Conservation (phyloP, 805 yeast species). For the Monosporozyma aerobia region DNA sequence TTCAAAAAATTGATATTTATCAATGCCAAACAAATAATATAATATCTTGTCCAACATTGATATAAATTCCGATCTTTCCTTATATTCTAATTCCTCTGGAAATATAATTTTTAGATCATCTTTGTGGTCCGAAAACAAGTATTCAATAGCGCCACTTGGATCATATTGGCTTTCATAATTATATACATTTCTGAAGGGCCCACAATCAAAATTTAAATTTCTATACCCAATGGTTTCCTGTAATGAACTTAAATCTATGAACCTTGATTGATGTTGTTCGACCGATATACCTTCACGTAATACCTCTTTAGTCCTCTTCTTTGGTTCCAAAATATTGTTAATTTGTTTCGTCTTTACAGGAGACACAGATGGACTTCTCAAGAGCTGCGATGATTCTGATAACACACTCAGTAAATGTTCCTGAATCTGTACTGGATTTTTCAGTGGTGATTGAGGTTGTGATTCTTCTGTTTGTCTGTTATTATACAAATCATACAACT, state of each 20-base stretch:
- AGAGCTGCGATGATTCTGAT: slow-evolving; percentile 1
- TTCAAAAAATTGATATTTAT: slow-evolving; percentile 19
- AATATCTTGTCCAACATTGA: slow-evolving; percentile 13
- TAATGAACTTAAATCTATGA: neutral
- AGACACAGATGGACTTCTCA: neutral
- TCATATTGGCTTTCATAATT: slow-evolving; percentile 19
- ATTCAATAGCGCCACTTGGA: slow-evolving; percentile 12
- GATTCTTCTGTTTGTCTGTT: neutral
- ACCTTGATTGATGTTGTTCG: neutral
- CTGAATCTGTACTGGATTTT: neutral
- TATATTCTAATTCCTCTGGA: slow-evolving; percentile 20
- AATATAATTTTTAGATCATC: slow-evolving; percentile 8
- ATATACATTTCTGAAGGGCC: slow-evolving; percentile 14
- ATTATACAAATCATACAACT: neutral
- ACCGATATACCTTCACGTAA: too few relatives aligned
- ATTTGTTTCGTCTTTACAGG: neutral
- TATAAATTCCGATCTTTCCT: slow-evolving; percentile 10
- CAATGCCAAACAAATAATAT: slow-evolving; percentile 20
- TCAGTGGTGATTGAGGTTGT: neutral
- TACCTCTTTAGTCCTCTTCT: too few relatives aligned
- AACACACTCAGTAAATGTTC: neutral
- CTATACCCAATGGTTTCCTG: neutral
- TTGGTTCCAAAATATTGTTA: too few relatives aligned
- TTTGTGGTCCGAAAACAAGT: slow-evolving; percentile 13
- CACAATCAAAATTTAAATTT: slow-evolving; percentile 9